Evolutionary conservation across 1,284 basidiomycete genomes (phyloP).

Genomic region (Trametes versicolor): DNA sequence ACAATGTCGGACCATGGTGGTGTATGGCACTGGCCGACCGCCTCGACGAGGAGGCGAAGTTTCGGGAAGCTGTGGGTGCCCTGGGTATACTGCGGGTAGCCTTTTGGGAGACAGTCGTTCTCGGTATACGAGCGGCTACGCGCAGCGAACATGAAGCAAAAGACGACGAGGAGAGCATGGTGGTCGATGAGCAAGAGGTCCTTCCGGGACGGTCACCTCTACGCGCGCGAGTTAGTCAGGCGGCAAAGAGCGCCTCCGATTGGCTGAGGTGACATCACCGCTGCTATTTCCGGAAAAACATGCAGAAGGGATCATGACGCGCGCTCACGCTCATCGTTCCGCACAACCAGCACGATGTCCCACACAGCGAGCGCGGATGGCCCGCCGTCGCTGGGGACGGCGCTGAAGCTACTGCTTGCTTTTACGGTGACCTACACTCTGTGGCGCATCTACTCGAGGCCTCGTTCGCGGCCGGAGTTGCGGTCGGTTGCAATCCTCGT

Average conservation of each 20-base stretch:
- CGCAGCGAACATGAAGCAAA: constrained; percentile 36
- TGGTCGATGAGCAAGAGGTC: constrained; percentile 17
- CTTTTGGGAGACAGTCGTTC: constrained; percentile 1
- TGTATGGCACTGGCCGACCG: constrained; percentile 35
- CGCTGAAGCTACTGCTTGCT: not conserved
- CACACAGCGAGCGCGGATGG: constrained; percentile 14
- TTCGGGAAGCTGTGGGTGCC: constrained; percentile 15
- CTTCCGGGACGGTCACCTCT: not conserved
- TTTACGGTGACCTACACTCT: constrained; percentile 16
- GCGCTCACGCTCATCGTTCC: constrained; percentile 13
- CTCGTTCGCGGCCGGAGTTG: constrained; percentile 49
- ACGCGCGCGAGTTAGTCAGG: constrained; percentile 24
- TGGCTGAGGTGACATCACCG: constrained; percentile 31
- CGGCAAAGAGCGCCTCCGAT: constrained; percentile 7
- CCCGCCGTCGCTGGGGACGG: constrained; percentile 6
- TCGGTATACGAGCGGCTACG: constrained; percentile 17
- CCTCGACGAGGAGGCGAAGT: constrained; percentile 36
- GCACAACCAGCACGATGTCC: constrained; percentile 28
- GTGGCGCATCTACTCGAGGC: constrained; percentile 27
- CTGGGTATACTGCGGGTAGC: not conserved
- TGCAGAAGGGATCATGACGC: constrained; percentile 7
- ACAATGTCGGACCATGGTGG: constrained; percentile 48
- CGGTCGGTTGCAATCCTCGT: constrained; percentile 90
- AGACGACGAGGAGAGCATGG: constrained; percentile 35
- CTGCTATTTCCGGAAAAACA: constrained; percentile 9